Base-by-base conservation (phyloP, 129 eudicot species). In the Solidago caesia region DNA sequence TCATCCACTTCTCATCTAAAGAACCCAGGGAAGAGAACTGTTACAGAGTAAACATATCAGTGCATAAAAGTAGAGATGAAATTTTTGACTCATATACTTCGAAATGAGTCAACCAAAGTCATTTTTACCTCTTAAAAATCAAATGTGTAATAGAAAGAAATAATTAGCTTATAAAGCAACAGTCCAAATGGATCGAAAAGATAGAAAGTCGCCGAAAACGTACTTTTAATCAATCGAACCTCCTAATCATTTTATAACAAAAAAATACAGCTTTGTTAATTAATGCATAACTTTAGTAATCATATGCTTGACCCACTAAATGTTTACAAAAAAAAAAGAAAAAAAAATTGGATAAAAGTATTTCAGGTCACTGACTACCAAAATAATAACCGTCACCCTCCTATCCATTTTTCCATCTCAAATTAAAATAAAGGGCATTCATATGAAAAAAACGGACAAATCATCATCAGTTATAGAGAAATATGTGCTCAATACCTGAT, bases 1-100 rank as follows among this genome's bases (percentile, higher is more conserved):
- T 60, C 99, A 95, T 95, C 99, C 99, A 95, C 87, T 95, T 95
- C 89, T 95, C 99, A 48, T 95, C 99, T 84, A 95, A 84, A 25
- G 99, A 95, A 77, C 99, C 99, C 59, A 95, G 80, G 14, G 97
- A 91, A 2, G 99, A 95, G 68, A 95, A 95, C 99, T 95, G 86
- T 79, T 71, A 10, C 15, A 56, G 64, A 14, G 64, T 33, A 64
- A 43, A 63, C 57, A 81, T 39, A 74, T 74, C 27, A 63, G 12
- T 72, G 61, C 15, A 16, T 14, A 53, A 13, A 12, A 13, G 58
- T 52, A 52, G 25, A 12, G 21, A n/a, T 53, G 26, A 7, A 2
- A 53, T 4, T 4, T 53, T 13, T 53, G 1, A n/a, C 14, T 13
- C 59, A 53, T 53, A 13, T 14, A 53, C 59, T 53, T 53, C 5